Conservation (phyloP, 176 grass and related monocot species). For the Bromus sterilis region DNA sequence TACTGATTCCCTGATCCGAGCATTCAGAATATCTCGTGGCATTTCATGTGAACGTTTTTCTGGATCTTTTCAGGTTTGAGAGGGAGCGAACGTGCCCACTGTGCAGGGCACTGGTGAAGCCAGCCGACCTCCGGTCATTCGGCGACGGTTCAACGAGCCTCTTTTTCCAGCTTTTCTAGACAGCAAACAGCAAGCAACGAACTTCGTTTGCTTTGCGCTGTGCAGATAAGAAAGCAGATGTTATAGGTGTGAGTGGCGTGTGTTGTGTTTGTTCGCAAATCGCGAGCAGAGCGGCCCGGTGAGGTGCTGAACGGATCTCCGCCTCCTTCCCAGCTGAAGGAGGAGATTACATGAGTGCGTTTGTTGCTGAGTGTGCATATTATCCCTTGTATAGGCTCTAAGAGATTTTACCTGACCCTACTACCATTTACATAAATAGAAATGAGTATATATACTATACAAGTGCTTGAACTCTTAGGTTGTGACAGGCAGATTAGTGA, state of each 20-base stretch:
- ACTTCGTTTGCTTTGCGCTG: neutral
- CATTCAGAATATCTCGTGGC: neutral
- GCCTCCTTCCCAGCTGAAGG: constrained; percentile 2
- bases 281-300: constrained; percentile 33
- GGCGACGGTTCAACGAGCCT: constrained; percentile 88
- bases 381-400: constrained; percentile 34
- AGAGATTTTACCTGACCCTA: constrained; percentile 13
- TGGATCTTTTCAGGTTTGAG: constrained; percentile 63
- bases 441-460: constrained; percentile 7
- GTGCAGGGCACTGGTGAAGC: constrained; percentile 87
- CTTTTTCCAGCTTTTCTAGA: constrained; percentile 91
- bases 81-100: constrained; percentile 92
- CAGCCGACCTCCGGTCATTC: constrained; percentile 81
- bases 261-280: neutral
- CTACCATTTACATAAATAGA: constrained; percentile 17
- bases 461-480: neutral
- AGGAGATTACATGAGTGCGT: neutral
- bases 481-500: neutral
- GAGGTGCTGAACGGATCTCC: constrained; percentile 27
- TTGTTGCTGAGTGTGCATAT: constrained; percentile 15
- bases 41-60: neutral
- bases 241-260: neutral
- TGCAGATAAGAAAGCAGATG: constrained; percentile 20
- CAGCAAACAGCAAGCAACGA: neutral
- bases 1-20: neutral